Evolutionary conservation across 257 asterid genomes (phyloP).

Genomic region (Solanum phureja): DNA sequence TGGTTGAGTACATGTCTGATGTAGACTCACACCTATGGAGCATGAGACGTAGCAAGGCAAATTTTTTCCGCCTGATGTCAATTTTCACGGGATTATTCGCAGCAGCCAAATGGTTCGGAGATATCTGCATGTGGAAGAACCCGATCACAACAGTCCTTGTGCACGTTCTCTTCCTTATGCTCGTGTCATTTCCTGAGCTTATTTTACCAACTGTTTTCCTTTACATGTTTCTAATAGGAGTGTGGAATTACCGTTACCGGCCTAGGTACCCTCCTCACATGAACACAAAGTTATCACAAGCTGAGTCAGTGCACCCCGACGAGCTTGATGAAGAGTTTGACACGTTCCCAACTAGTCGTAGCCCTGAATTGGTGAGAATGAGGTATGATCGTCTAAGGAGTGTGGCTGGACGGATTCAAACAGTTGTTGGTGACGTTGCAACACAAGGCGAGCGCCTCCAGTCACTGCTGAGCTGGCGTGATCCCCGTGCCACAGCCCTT

Average conservation of each 20-base stretch:
- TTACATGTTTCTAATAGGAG: slow-evolving; percentile 80
- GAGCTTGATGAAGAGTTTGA: slow-evolving; percentile 87
- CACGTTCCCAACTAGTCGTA: slow-evolving; percentile 61
- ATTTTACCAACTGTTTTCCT: slow-evolving; percentile 76
- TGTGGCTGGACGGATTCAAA: slow-evolving; percentile 80
- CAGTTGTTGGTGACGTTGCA: slow-evolving; percentile 83
- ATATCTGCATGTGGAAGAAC: slow-evolving; percentile 84
- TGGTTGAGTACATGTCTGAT: slow-evolving; percentile 83
- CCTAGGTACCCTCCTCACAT: slow-evolving; percentile 93
- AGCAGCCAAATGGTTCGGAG: slow-evolving; percentile 64
- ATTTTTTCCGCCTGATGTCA: slow-evolving; percentile 75
- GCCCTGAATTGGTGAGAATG: slow-evolving; percentile 65
- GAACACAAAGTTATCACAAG: slow-evolving; percentile 88
- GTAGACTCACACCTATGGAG: slow-evolving; percentile 93
- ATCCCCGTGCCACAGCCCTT: slow-evolving; percentile 80
- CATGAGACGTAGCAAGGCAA: slow-evolving; percentile 89
- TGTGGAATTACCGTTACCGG: slow-evolving; percentile 76
- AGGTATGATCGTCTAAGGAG: slow-evolving; percentile 85
- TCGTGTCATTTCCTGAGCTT: slow-evolving; percentile 72
- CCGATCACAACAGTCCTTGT: slow-evolving; percentile 79
- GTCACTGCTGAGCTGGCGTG: slow-evolving; percentile 78
- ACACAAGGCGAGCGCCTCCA: slow-evolving; percentile 71
- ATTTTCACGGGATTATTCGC: slow-evolving; percentile 65
- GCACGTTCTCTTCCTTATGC: slow-evolving; percentile 62
- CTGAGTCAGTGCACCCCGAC: slow-evolving; percentile 64